These are phyloP conservation scores for Ocimum tenuiflorum DNA, from an alignment of 257 asterid genomes.

Conservation along the genomic window DNA sequence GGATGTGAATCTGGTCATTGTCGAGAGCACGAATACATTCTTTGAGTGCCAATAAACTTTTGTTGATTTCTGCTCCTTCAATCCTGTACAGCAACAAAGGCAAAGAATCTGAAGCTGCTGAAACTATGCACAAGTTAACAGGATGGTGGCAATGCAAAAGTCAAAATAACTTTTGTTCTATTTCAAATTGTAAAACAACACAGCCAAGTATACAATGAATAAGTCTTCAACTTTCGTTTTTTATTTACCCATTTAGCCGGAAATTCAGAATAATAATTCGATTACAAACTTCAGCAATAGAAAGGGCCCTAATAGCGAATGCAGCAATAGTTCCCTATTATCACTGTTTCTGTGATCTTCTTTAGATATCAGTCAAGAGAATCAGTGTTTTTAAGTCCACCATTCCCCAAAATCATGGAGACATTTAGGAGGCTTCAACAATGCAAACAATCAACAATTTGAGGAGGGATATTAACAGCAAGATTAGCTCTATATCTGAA, in stretches of 20 bases:
- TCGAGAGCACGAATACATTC: slow-evolving; percentile 98
- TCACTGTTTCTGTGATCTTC: background rate
- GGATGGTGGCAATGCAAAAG: background rate
- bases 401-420: background rate
- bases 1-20: slow-evolving; percentile 94
- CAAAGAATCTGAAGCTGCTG: slow-evolving; percentile 6
- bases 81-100: slow-evolving; percentile 48
- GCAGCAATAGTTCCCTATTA: background rate
- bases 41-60: slow-evolving; percentile 87
- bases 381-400: background rate
- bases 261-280: too few relatives aligned
- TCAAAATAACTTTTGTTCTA: background rate
- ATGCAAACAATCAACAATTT: background rate
- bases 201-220: background rate
- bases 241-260: too few relatives aligned
- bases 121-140: background rate
- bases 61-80: slow-evolving; percentile 99
- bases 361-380: too few relatives aligned
- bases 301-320: background rate
- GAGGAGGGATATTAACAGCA: background rate
- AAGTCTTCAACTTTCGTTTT: background rate
- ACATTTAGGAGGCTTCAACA: background rate
- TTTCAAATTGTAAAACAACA: background rate
- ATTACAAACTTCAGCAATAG: slow-evolving; percentile 5
- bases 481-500: background rate